Conservation (phyloP, 139 green algal genomes). For the Chlorella sp. region DNA sequence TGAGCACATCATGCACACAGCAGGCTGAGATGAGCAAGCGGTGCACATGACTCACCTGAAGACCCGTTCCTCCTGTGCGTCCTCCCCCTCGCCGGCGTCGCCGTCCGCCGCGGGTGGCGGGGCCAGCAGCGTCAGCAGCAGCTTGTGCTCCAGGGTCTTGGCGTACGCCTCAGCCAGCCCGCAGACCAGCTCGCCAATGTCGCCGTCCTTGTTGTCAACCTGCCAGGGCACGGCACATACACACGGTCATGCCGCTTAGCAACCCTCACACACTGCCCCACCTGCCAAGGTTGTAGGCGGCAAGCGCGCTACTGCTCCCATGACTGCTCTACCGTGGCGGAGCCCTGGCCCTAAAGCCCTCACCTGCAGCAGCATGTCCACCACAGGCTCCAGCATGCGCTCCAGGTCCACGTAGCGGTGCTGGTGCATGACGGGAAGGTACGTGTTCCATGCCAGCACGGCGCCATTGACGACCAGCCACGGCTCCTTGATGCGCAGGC, state of each 20-base stretch:
- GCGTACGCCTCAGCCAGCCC: constrained; percentile 36
- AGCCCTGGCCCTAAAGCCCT: no score
- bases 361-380: constrained; percentile 32
- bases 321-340: no score
- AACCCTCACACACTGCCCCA: no score
- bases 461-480: constrained; percentile 56
- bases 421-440: constrained; percentile 42
- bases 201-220: constrained; percentile 8
- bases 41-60: background rate
- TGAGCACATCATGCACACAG: no score
- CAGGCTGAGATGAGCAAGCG: background rate
- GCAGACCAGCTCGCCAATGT: constrained; percentile 26
- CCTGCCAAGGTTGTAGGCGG: no score
- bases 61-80: background rate
- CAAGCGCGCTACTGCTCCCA: no score
- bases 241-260: no score
- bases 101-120: background rate
- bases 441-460: constrained; percentile 44
- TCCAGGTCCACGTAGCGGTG: constrained; percentile 29
- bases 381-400: constrained; percentile 10
- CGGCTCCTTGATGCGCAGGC: constrained; percentile 25
- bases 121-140: constrained; percentile 23
- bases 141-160: constrained; percentile 25
- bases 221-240: no score
- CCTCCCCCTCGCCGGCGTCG: background rate